Evolutionary conservation across 352 stramenopile species (phyloP), one percentile per base, ranked within the genome.

Genomic region (Saprolegnia diclina): DNA sequence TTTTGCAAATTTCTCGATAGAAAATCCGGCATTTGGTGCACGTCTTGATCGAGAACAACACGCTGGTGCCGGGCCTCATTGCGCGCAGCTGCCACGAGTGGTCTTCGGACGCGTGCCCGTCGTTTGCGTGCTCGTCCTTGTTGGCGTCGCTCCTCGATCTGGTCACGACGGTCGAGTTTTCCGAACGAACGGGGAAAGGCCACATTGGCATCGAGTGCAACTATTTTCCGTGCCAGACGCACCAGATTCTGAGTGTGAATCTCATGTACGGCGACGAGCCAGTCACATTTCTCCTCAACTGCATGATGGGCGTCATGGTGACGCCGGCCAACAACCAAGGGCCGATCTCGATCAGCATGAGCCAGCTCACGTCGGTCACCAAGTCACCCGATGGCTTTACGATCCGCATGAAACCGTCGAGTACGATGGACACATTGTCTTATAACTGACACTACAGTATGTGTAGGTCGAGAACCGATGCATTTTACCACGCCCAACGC

Each of bases 151-250:
- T 94, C 5, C 92, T 92, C 63, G 87, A 94, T 56, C 71, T 94
- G 19, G 91, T 85, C 0, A 85, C 92, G 68, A 92, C 80, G 14
- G 83, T 94, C 57, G 87, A 94, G 44, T 92, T 94, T 71, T 87
- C 82, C 9, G 82, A 92, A 37, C 73, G 74, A 18, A 61, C 78
- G 44, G 57, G 56, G 0, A 73, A 76, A 56, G 63, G 72, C 29
- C 72, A 72, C 16, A 81, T 91, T 22, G 87, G 84, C 18, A 94
- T 94, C 44, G 87, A 94, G 61, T 94, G 87, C 54, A 72, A 92
- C 16, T 92, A 94, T 57, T 92, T 93, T 53, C 77, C 90, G 73
- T 94, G 87, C 73, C 89, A 83, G 16, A 94, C 87, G 63, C 87
- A 94, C 56, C 40, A 92, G 22, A 81, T 94, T 77, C 56, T 94